Base-by-base conservation (phyloP, 179 eudicot genomes). In the Dionaea muscipula region DNA sequence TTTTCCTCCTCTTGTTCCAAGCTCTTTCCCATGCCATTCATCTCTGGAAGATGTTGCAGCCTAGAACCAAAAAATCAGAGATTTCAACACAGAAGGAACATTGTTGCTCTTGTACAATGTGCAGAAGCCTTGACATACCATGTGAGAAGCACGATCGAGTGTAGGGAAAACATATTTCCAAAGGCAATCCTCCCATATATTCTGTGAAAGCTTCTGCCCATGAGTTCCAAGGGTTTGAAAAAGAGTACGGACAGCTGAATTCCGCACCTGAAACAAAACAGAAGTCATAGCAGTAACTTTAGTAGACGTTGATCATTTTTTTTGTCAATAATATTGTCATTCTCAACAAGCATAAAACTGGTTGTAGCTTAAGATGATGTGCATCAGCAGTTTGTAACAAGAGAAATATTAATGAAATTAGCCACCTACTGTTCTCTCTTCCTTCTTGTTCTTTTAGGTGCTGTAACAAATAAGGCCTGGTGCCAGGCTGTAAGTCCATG, bases 21-120 rank as follows among this genome's bases (percentile, higher is more conserved):
- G 95, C 70, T 93, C 99, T 82, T 84, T 93, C 18, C 99, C 99
- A 47, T 84, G 85, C 96, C 96, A 93, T 68, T 93, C 99, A 74
- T 79, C 96, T 70, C 75, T 93, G 51, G 99, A 93, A 53, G 99
- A 93, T 26, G 94, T 91, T 65, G 99, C 99, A 60, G 86, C 99
- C 99, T 93, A 71, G 39, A 74, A 26, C 36, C 38, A 43, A 65
- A 55, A 47, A 54, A 52, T 31, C 18, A 36, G 17, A 12, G 53
- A 46, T 45, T 28, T 47, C 46, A n/a, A n/a, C n/a, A n/a, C n/a
- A n/a, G n/a, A n/a, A n/a, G n/a, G n/a, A n/a, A n/a, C n/a, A n/a
- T n/a, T n/a, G n/a, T n/a, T n/a, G n/a, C n/a, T n/a, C n/a, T n/a
- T n/a, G n/a, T 35, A 44, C 58, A 28, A 26, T 36, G 37, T 55